Base-by-base conservation (phyloP, 75 land plant species). In the Azolla pinnata region DNA sequence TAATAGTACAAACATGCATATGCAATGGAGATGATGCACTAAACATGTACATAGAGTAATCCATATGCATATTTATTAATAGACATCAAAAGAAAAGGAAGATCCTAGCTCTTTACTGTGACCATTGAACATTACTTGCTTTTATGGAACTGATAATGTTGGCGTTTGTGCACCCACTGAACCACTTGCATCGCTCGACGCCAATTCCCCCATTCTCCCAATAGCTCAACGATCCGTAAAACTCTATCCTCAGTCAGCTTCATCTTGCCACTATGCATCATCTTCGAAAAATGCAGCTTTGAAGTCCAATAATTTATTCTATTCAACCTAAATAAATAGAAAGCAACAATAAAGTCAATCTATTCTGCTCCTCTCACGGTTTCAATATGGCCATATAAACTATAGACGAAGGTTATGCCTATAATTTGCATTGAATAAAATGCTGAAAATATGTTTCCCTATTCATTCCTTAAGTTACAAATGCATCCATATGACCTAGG, bases 151-250 rank as follows among this genome's bases (percentile, higher is more conserved):
- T 80, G 71, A 63, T 66, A 90, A 38, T 79, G 79, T 12, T 86
- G 81, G 53, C 81, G 83, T 8, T 69, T 68, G 26, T 83, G 85
- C 50, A 90, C 76, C 97, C 97, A 90, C 33, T 90, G 85, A 66
- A 90, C 82, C 29, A 90, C 85, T 71, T 90, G 85, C 50, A 90
- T 73, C 2, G 71, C 87, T 46, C 87, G 64, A 33, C 67, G 75
- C 97, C 97, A 90, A 53, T 86, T 87, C 28, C 85, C 85, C 24
- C 69, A 51, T 29, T 74, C 69, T n/a, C 97, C 97, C 48, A 90
- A 60, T 57, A 86, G 62, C 63, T 90, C 82, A 25, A 90, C 63
- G 1, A 90, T 49, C 59, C 79, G 75, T 57, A 81, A 45, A 20
- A 86, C 70, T 28, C 85, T 67, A 46, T 82, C 83, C 47, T 86